Evolutionary conservation across 2,329 filamentous ascomycete species (phyloP), one percentile per base, ranked within the genome.

Genomic region (Monilinia aucupariae): DNA sequence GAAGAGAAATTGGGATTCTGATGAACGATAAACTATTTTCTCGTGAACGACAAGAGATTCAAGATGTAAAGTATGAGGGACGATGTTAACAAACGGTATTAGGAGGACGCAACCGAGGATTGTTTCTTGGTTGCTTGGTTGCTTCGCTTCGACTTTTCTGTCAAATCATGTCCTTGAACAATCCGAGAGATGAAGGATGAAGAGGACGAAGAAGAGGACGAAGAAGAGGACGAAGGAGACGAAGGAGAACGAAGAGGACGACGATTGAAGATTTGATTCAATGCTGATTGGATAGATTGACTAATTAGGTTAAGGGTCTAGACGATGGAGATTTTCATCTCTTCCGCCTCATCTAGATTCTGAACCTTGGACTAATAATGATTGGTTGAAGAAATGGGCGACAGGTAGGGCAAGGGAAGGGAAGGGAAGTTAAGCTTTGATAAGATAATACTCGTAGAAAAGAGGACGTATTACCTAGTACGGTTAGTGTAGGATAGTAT

Each of bases 291-390:
- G 43, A 27, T 54, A 39, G 5, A 25, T n/a, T 12, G 27, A 17
- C 41, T 8, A n/a, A 20, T 22, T 32, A 8, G 10, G 13, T 13
- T 37, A 37, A 12, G 7, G 8, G 13, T 13, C 34, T 37, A 37
- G 34, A 8, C 10, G 34, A 37, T 13, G 34, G 34, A 32, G 53
- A 45, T 15, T 15, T 50, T 15, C 30, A 43, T 50, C 27, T 22
- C 43, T 27, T 34, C 43, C 34, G 27, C 43, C 37, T 48, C n/a
- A 58, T 25, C 54, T 34, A 41, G 41, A 47, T 41, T 43, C 43
- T 48, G 55, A 30, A 48, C 41, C 55, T 59, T 48, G 27, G 30
- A 59, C 37, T 48, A 48, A n/a, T n/a, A n/a, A n/a, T n/a, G n/a
- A n/a, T n/a, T n/a, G n/a, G n/a, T n/a, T n/a, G n/a, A n/a, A n/a